Percentiles rank a stretch among this genome's conserved stretches.
Evolutionary conservation across 2,329 filamentous ascomycete species (phyloP).

Genomic region (Microsporum audouinii): DNA sequence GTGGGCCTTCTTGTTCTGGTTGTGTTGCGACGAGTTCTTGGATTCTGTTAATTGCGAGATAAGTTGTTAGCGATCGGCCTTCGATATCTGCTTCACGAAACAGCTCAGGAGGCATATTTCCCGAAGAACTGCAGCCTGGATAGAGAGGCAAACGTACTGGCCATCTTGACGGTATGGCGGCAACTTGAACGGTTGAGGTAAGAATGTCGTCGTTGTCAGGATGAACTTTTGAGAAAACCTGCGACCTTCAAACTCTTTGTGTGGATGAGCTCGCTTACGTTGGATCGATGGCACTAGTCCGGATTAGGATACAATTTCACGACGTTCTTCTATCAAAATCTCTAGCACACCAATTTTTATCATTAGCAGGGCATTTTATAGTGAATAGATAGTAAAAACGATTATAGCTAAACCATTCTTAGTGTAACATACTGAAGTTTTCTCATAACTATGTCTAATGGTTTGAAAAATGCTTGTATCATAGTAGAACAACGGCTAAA

Average conservation of each 20-base stretch:
- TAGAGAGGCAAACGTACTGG: conserved; percentile 28
- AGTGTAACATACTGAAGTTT: neutral
- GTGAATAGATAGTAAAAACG: neutral
- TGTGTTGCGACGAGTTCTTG: conserved; percentile 99
- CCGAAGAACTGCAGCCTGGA: neutral
- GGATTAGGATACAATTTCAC: conserved; percentile 6
- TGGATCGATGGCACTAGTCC: conserved; percentile 8
- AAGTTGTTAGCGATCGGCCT: conserved; percentile 5
- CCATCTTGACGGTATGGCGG: conserved; percentile 37
- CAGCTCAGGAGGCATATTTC: neutral
- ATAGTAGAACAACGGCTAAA: neutral
- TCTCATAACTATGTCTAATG: neutral
- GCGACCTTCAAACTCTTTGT: conserved; percentile 12
- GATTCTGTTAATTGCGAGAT: conserved; percentile 55
- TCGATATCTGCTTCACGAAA: neutral
- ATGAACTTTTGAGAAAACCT: conserved; percentile 15
- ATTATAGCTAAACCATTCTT: neutral
- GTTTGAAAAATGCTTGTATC: neutral
- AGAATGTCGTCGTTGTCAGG: conserved; percentile 29
- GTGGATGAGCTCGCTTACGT: conserved; percentile 15
- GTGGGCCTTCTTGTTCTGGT: conserved; percentile 97
- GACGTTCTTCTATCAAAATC: neutral
- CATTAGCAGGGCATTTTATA: neutral
- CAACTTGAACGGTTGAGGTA: conserved; percentile 26
- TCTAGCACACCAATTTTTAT: neutral